These are phyloP conservation scores for Arxiozyma bovina DNA, from an alignment of 1,139 yeast species.

Conservation along the genomic window DNA sequence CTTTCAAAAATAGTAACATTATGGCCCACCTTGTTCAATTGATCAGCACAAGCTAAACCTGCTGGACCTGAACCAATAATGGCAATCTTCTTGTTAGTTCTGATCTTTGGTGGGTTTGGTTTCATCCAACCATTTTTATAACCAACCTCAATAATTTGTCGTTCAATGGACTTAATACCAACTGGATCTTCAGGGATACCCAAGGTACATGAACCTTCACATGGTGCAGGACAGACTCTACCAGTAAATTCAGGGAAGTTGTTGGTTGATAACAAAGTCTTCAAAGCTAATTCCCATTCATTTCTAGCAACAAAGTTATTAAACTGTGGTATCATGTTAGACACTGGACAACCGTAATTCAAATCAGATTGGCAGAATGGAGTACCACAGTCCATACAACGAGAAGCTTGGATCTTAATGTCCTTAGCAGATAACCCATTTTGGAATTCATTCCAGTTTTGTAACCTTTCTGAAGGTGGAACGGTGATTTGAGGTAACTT, in stretches of 20 bases:
- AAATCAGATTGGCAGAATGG: slow-evolving; percentile 98
- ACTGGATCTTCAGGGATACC: slow-evolving; percentile 94
- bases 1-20: slow-evolving; percentile 85
- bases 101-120: slow-evolving; percentile 66
- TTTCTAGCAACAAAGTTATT: slow-evolving; percentile 92
- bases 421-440: slow-evolving; percentile 76
- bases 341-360: slow-evolving; percentile 77
- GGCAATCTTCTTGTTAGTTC: slow-evolving; percentile 83
- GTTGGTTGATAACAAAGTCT: slow-evolving; percentile 88
- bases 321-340: slow-evolving; percentile 96
- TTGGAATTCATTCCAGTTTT: slow-evolving; percentile 90
- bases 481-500: slow-evolving; percentile 4
- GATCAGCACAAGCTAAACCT: slow-evolving; percentile 94
- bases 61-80: slow-evolving; percentile 95
- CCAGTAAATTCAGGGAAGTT: slow-evolving; percentile 99
- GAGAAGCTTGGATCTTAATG: slow-evolving; percentile 85
- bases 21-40: slow-evolving; percentile 94
- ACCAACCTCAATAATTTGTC: slow-evolving; percentile 93
- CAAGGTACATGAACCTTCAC: slow-evolving; percentile 96
- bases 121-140: slow-evolving; percentile 95
- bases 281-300: slow-evolving; percentile 91
- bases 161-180: slow-evolving; percentile 91
- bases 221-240: slow-evolving; percentile 98
- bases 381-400: slow-evolving; percentile 99
- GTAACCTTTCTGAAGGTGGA: slow-evolving; percentile 56